Evolutionary conservation across 495 filamentous ascomycete genomes (phyloP), one percentile per base, ranked within the genome.

Genomic region (Hapsidospora chrysogenum): DNA sequence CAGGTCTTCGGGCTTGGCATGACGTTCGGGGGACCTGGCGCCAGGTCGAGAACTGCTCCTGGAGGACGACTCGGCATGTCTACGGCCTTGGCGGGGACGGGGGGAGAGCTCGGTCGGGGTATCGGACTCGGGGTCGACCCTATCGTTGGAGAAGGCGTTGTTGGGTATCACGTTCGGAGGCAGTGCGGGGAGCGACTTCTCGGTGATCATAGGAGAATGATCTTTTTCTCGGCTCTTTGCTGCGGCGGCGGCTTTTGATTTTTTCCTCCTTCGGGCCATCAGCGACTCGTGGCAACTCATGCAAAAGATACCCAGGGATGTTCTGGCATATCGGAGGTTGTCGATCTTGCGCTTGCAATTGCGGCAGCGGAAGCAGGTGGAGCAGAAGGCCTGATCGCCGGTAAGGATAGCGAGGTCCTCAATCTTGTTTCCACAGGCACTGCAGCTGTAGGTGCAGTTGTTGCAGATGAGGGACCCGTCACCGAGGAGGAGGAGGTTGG

Each of bases 201-300:
- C 87, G 20, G 83, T 65, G 33, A 86, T 74, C 56, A 80, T 70
- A 13, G 73, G 64, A 3, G 70, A 64, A 30, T 65, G 47, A 36
- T 72, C 68, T 45, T 69, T 76, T 20, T 68, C 69, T 37, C 67
- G 59, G 38, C 70, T 62, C 47, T 75, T 78, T 36, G 68, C 60
- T 43, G 72, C 58, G 19, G 67, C 60, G 2, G 71, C 58, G 36
- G 67, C 71, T 54, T 80, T 78, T 48, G 77, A 70, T 50, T 86
- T 87, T 58, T 99, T 99, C 37, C 85, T 72, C 44, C 92, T 70
- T 38, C 92, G 66, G 31, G 89, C 85, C 92, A 99, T 99, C 20
- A 99, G 57, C n/a, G 83, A 85, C 50, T 99, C 92, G 51, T 99
- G 92, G 51, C 92, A 99, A 50, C 78, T 85, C 92, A 99, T 99